Conservation (phyloP, 164 flowering plant species). For the grape (Vitis vinifera) region DNA sequence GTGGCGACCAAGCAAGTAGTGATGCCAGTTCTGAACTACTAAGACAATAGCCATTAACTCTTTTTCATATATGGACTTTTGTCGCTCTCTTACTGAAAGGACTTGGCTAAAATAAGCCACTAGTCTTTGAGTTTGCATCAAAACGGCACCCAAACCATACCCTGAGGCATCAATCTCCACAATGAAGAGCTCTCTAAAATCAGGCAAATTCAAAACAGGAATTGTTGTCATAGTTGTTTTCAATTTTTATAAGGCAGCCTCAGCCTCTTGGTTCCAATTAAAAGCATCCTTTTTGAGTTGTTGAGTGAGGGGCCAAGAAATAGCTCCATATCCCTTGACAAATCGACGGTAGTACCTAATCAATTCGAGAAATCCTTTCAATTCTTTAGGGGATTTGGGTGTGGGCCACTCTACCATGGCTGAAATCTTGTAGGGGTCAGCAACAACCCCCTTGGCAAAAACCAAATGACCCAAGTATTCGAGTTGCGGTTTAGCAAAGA, state of each 20-base stretch:
- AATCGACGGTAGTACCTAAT: too few species aligned
- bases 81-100: neutral
- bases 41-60: neutral
- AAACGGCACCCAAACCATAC: slow-evolving; percentile 3
- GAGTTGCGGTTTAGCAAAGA: neutral
- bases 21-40: neutral
- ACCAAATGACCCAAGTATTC: neutral
- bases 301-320: neutral
- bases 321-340: too few species aligned
- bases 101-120: slow-evolving; percentile 3
- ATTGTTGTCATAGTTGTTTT: neutral
- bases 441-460: neutral
- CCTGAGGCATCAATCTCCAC: slow-evolving; percentile 5
- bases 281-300: slow-evolving; percentile 7
- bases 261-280: neutral
- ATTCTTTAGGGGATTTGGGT: too few species aligned
- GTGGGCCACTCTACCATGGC: neutral
- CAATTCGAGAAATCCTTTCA: too few species aligned
- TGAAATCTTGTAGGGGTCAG: neutral
- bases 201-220: slow-evolving; percentile 2
- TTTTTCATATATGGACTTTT: neutral
- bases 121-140: neutral
- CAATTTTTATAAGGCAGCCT: neutral
- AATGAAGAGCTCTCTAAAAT: neutral
- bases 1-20: too few species aligned